Base-by-base conservation (phyloP, 139 green algal genomes). In the Coelastrella sp. region DNA sequence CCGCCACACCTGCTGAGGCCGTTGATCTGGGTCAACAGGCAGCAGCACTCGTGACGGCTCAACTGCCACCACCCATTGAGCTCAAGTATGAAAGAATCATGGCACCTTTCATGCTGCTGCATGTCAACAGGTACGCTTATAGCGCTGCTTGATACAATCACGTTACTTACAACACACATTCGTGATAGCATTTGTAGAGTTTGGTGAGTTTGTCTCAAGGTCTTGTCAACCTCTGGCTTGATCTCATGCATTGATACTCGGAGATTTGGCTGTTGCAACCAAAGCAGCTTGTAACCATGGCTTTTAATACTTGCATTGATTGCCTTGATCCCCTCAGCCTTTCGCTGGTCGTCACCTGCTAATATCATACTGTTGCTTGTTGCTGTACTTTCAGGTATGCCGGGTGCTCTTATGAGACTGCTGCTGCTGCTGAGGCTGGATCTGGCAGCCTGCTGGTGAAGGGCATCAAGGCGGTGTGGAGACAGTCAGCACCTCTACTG, bases 91-190 rank as follows among this genome's bases (percentile, higher is more conserved):
- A 98, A 92, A 58, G 86, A 0, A 95, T 98, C 20, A 82, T 88
- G 80, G 65, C 59, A 87, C 96, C 88, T 3, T 96, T 97, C 89
- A 81, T 98, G 93, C 96, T 98, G 86, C 94, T 98, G 88, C 96
- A 98, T 71, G 94, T 98, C 83, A 98, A 98, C 93, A 91, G 95
- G n/a, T 95, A 93, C 22, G 93, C 83, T 7, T 90, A 87, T 3
- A 4, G 59, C 71, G n/a, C n/a, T n/a, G n/a, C n/a, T n/a, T n/a
- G n/a, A n/a, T n/a, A n/a, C n/a, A n/a, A n/a, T n/a, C n/a, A n/a
- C n/a, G n/a, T n/a, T n/a, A n/a, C n/a, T n/a, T n/a, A n/a, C n/a
- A n/a, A n/a, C n/a, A n/a, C n/a, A n/a, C n/a, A n/a, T n/a, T n/a
- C n/a, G n/a, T n/a, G n/a, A n/a, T n/a, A n/a, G n/a, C n/a, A n/a